phyloP scores from a whole-genome alignment of 257 asterid species.

The Henckelia pumila region DNA sequence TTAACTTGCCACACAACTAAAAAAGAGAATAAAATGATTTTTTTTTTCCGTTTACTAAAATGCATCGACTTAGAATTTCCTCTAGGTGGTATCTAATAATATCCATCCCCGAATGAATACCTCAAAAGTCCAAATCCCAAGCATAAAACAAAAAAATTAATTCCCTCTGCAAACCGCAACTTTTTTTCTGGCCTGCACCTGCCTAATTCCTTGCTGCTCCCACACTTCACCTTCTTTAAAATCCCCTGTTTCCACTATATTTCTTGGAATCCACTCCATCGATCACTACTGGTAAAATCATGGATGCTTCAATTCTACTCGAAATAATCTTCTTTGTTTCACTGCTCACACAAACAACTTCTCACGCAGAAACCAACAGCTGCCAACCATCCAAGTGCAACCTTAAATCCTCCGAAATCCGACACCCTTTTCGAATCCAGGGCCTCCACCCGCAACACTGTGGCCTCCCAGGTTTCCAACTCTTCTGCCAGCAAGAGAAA shows the following conservation, averaged over 20 bases:
- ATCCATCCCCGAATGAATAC: too few species aligned
- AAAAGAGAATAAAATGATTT: too few species aligned
- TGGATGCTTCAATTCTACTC: conserved; percentile 15
- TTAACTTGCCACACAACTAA: too few species aligned
- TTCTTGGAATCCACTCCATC: background rate
- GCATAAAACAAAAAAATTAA: background rate
- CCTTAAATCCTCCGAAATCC: conserved; percentile 21
- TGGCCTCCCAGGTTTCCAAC: conserved; percentile 28
- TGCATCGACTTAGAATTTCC: too few species aligned
- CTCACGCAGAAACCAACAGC: background rate
- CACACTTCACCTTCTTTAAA: conserved; percentile 26
- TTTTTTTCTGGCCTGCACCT: conserved; percentile 2
- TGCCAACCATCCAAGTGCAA: conserved; percentile 23
- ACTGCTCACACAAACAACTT: conserved; percentile 16
- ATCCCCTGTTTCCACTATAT: background rate
- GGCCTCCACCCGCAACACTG: conserved; percentile 20
- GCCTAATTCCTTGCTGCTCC: conserved; percentile 17
- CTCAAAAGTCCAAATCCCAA: too few species aligned
- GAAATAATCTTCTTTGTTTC: conserved; percentile 17
- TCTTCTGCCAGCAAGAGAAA: conserved; percentile 32
- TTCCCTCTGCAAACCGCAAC: conserved; percentile 14
- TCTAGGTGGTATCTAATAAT: too few species aligned
- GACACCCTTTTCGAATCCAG: conserved; percentile 25
- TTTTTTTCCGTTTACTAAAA: too few species aligned
- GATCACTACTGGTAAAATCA: background rate